These are phyloP conservation scores for Tuber borchii DNA, from an alignment of 495 filamentous ascomycete genomes.

Conservation along the genomic window DNA sequence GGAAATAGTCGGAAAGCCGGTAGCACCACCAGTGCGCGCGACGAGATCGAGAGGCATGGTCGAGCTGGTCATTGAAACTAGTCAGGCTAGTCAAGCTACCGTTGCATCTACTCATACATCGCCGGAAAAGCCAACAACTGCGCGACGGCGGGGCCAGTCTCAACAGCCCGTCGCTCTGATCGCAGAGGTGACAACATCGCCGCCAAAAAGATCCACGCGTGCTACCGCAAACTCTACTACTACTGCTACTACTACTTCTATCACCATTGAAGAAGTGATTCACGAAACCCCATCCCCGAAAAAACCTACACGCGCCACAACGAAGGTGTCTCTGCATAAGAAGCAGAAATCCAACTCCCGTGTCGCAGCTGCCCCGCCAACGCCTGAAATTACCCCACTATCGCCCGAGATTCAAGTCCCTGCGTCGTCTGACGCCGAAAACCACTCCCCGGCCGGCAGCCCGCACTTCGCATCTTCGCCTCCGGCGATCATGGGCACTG, in stretches of 20 bases:
- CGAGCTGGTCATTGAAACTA: neutral
- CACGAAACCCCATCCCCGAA: slow-evolving; percentile 9
- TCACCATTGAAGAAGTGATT: neutral
- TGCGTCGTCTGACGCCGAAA: slow-evolving; percentile 38
- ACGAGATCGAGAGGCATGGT: neutral
- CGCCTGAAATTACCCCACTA: neutral
- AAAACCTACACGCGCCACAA: slow-evolving; percentile 19
- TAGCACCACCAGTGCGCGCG: neutral
- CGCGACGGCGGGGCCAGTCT: neutral
- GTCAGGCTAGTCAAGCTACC: neutral
- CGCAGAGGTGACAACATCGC: slow-evolving; percentile 6
- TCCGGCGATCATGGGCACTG: slow-evolving; percentile 24
- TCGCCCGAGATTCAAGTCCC: slow-evolving; percentile 30
- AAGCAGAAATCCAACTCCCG: slow-evolving; percentile 4
- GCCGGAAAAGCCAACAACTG: slow-evolving; percentile 9
- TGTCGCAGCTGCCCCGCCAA: slow-evolving; percentile 4
- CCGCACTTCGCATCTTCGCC: slow-evolving; percentile 31
- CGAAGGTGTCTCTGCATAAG: slow-evolving; percentile 9
- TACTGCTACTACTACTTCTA: neutral
- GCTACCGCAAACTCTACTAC: neutral
- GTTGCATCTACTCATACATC: neutral
- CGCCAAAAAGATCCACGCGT: slow-evolving; percentile 30
- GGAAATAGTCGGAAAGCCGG: neutral
- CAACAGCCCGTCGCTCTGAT: slow-evolving; percentile 13
- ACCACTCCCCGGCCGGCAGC: slow-evolving; percentile 19